phyloP scores from a whole-genome alignment of 805 yeast species.

The Myxozyma monticola region DNA sequence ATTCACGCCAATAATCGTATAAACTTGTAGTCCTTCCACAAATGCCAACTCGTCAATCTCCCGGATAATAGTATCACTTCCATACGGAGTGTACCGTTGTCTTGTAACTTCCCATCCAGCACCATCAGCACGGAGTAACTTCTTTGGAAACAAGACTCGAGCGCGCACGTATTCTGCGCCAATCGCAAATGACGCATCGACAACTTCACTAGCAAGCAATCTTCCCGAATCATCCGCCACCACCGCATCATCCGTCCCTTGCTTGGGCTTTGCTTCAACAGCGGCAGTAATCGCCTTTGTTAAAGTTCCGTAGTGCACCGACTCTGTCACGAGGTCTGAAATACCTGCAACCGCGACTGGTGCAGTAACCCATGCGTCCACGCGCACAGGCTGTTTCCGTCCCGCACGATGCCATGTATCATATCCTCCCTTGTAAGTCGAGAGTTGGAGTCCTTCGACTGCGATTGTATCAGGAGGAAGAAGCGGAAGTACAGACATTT shows the following conservation, averaged over 20 bases:
- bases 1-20: conserved; percentile 89
- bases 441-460: conserved; percentile 52
- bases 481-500: too few species aligned
- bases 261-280: conserved; percentile 47
- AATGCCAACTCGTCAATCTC: conserved; percentile 36
- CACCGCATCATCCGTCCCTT: conserved; percentile 30
- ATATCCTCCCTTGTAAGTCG: conserved; percentile 38
- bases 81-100: conserved; percentile 31
- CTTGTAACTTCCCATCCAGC: conserved; percentile 48
- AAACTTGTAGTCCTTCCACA: conserved; percentile 56
- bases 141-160: conserved; percentile 50
- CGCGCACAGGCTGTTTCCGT: conserved; percentile 59
- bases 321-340: conserved; percentile 75
- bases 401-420: conserved; percentile 33
- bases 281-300: conserved; percentile 61
- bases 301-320: conserved; percentile 86
- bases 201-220: conserved; percentile 50
- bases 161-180: conserved; percentile 51
- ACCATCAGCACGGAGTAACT: conserved; percentile 58
- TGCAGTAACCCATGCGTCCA: conserved; percentile 62
- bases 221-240: conserved; percentile 32
- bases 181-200: conserved; percentile 47
- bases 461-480: conserved; percentile 23
- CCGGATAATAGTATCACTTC: conserved; percentile 12
- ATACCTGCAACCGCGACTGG: conserved; percentile 72